Evolutionary conservation across 2,329 filamentous ascomycete species (phyloP), one percentile per base, ranked within the genome.

Genomic region (Podosphaera leucotricha): DNA sequence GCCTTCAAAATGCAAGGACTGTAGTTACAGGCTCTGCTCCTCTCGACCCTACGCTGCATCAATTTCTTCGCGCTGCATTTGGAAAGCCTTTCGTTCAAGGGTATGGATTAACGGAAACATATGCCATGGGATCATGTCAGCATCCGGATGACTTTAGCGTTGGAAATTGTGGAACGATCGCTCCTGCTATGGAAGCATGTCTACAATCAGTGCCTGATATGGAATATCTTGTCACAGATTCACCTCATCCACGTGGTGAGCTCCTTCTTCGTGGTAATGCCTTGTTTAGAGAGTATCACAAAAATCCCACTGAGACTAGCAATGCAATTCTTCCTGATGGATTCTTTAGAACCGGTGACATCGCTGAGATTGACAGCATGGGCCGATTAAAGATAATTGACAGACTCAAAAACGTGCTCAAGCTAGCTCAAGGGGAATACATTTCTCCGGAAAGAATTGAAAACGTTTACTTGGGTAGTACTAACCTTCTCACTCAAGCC

Each of bases 371-470:
- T 20, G 90, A 98, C 61, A 75, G 76, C 52, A 62, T 81, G 57
- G 90, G 90, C 49, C 82, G 86, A 48, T 79, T 95, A 67, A 77
- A 74, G 62, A 92, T 98, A 61, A 79, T 98, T 55, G 90, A 98
- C 62, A 85, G 90, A 55, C 79, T 85, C 64, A 98, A 98, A 79
- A 95, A 95, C 63, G 83, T 98, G n/a, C 75, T 98, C 58, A 98
- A 98, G 71, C 74, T 98, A 45, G 78, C 87, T 0, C 90, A 98
- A 62, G 90, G 90, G 60, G 90, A 98, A 65, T 98, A 98, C 64
- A 84, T 98, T 55, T 93, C 86, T 1, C 90, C 90, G 13, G 90
- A 98, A 65, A 82, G 86, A 46, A 83, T 98, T 57, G 90, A 98
- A 67, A 94, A 93, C 60, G 80, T 93, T 30, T 92, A 86, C 61